Conservation (phyloP, 257 asterid species). For the Osmanthus fragrans region DNA sequence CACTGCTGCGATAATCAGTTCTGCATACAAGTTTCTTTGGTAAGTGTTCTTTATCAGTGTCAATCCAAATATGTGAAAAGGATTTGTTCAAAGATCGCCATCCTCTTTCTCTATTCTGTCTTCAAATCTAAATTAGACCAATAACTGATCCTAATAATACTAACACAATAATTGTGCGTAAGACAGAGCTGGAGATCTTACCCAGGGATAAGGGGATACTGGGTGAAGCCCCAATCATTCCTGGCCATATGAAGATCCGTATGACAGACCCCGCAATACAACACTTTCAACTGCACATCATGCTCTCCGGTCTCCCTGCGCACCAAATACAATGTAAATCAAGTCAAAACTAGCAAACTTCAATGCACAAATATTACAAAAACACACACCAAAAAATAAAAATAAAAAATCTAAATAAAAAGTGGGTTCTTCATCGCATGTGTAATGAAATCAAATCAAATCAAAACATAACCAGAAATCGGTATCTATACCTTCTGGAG, state of each 20-base stretch:
- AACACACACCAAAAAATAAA: background rate
- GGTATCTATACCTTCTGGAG: conserved; percentile 50
- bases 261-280: conserved; percentile 55
- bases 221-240: conserved; percentile 51
- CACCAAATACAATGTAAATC: background rate
- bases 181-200: conserved; percentile 8
- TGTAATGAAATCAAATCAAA: too few relatives aligned
- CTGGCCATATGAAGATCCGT: conserved; percentile 50
- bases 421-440: too few relatives aligned
- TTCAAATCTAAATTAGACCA: background rate
- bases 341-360: background rate
- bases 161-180: background rate
- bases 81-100: background rate
- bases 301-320: conserved; percentile 42
- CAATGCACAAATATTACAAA: background rate
- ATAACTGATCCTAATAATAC: background rate
- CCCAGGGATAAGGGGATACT: conserved; percentile 56
- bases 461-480: background rate
- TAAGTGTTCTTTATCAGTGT: too few relatives aligned
- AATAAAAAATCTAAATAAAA: background rate
- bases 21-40: too few relatives aligned
- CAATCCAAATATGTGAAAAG: background rate
- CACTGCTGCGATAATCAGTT: too few relatives aligned
- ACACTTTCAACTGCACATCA: conserved; percentile 52
- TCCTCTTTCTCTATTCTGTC: background rate